Evolutionary conservation across 768 basidiomycete genomes (phyloP).

Genomic region (Coprinellus micaceus): DNA sequence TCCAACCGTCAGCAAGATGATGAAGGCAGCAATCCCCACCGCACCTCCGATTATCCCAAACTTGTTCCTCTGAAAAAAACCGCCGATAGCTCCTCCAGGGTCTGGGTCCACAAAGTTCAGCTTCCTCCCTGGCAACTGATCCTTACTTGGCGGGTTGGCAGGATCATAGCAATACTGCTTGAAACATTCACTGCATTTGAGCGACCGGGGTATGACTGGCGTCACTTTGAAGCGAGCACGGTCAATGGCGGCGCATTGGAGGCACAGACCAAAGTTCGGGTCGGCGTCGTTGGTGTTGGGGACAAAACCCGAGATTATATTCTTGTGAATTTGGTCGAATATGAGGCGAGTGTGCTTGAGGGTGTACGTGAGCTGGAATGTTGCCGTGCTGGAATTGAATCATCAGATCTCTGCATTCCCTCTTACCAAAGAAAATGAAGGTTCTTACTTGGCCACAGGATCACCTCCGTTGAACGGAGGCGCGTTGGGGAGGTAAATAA

Average conservation of each 20-base stretch:
- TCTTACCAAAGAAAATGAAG: neutral
- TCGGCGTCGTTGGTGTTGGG: slow-evolving; percentile 59
- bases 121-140: slow-evolving; percentile 43
- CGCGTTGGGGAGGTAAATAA: slow-evolving; percentile 75
- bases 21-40: slow-evolving; percentile 37
- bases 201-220: slow-evolving; percentile 36
- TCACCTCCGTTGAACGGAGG: slow-evolving; percentile 61
- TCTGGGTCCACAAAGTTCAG: slow-evolving; percentile 52
- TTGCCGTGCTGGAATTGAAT: slow-evolving; percentile 40
- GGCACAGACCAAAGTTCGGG: slow-evolving; percentile 59
- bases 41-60: slow-evolving; percentile 46
- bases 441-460: slow-evolving; percentile 61
- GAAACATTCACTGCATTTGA: slow-evolving; percentile 43
- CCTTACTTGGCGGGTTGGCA: slow-evolving; percentile 37
- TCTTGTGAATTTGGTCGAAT: slow-evolving; percentile 56
- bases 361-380: slow-evolving; percentile 61
- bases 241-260: slow-evolving; percentile 63
- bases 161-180: slow-evolving; percentile 54
- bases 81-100: slow-evolving; percentile 41
- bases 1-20: slow-evolving; percentile 34
- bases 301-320: slow-evolving; percentile 56
- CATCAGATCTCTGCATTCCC: neutral
- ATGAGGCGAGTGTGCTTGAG: slow-evolving; percentile 50
- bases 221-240: slow-evolving; percentile 42
- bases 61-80: slow-evolving; percentile 44